These are phyloP conservation scores for Pyrenopolyporus hunteri DNA, from an alignment of 495 filamentous ascomycete genomes.

Conservation along the genomic window DNA sequence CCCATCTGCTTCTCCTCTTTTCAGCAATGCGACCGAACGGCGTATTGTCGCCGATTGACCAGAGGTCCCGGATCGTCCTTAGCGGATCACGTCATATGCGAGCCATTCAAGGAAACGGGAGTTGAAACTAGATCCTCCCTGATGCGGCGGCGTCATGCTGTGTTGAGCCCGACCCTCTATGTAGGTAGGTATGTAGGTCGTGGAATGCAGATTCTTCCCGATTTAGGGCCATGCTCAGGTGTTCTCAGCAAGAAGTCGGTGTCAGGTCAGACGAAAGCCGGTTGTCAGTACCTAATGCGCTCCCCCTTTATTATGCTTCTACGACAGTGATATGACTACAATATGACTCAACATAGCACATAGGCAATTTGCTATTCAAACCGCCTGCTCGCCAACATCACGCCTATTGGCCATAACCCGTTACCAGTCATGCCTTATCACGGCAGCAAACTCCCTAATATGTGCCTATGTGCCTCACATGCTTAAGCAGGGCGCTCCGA, in stretches of 20 bases:
- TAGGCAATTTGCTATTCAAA: not conserved
- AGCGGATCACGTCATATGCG: constrained; percentile 15
- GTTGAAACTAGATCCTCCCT: constrained; percentile 27
- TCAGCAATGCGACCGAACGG: constrained; percentile 2
- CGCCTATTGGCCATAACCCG: not conserved
- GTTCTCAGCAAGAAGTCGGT: not conserved
- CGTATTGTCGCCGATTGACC: not conserved
- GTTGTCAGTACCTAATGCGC: not conserved
- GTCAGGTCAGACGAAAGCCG: constrained; percentile 4
- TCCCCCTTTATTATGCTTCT: not conserved
- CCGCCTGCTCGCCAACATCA: not conserved
- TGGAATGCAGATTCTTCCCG: not conserved
- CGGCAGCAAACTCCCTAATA: constrained; percentile 1
- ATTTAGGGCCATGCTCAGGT: no score
- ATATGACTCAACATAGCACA: constrained; percentile 11
- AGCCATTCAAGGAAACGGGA: constrained; percentile 17
- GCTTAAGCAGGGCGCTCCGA: constrained; percentile 2
- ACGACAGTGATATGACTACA: constrained; percentile 7
- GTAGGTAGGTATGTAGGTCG: no score
- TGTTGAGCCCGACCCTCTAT: constrained; percentile 14
- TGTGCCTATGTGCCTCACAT: constrained; percentile 2
- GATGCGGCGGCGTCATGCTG: constrained; percentile 18
- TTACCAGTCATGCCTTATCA: not conserved
- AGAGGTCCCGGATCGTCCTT: constrained; percentile 4
- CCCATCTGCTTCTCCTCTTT: not conserved